Evolutionary conservation across 352 stramenopile species (phyloP).

Genomic region (Phytophthora quininea): DNA sequence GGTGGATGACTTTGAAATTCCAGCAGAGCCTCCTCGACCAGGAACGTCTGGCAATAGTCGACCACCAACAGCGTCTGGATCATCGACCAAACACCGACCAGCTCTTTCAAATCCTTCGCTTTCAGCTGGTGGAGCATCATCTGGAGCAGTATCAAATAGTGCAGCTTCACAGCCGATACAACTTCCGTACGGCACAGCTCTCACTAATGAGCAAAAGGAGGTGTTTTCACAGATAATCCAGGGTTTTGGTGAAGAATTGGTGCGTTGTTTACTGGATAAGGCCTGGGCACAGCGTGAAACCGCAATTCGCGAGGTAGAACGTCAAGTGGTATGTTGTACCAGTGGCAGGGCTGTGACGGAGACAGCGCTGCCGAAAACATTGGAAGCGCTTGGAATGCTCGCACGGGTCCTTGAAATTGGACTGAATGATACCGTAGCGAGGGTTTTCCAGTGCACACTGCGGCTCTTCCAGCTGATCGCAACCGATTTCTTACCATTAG

Average conservation of each 20-base stretch:
- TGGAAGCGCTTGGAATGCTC: conserved; percentile 64
- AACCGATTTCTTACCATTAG: conserved; percentile 71
- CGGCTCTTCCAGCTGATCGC: conserved; percentile 71
- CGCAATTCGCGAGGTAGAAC: conserved; percentile 76
- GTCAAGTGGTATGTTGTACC: conserved; percentile 57
- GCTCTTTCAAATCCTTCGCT: conserved; percentile 63
- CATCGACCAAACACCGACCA: conserved; percentile 80
- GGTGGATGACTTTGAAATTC: conserved; percentile 80
- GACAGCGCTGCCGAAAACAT: conserved; percentile 55
- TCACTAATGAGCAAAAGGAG: conserved; percentile 65
- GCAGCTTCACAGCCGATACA: conserved; percentile 33
- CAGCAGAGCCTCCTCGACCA: conserved; percentile 42
- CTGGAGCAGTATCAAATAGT: conserved; percentile 19
- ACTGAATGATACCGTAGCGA: conserved; percentile 75
- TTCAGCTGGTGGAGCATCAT: conserved; percentile 29
- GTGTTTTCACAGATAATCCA: conserved; percentile 58
- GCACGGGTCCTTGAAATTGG: conserved; percentile 67
- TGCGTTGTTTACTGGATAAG: conserved; percentile 84
- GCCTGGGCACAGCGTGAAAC: conserved; percentile 79
- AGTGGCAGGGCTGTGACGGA: conserved; percentile 52
- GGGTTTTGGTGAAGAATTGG: conserved; percentile 67
- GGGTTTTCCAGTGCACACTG: conserved; percentile 82
- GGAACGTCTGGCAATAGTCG: conserved; percentile 61
- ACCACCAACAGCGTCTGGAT: conserved; percentile 72
- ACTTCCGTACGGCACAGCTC: conserved; percentile 72